These are phyloP conservation scores for Terfezia boudieri DNA, from an alignment of 495 filamentous ascomycete species.

Conservation along the genomic window DNA sequence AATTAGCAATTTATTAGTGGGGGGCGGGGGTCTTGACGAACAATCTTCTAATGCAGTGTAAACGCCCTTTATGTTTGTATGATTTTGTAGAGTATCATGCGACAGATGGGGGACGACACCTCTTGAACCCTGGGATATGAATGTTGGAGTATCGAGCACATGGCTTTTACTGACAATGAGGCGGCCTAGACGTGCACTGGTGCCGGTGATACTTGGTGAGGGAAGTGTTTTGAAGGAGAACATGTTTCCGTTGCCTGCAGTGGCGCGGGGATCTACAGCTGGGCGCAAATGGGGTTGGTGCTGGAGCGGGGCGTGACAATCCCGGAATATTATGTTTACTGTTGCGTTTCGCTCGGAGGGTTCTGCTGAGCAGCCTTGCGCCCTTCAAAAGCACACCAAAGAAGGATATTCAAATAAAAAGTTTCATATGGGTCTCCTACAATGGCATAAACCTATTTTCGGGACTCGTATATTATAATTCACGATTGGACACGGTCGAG, in stretches of 20 bases:
- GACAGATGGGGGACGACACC: conserved; percentile 70
- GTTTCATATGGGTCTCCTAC: too few relatives aligned
- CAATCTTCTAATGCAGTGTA: conserved; percentile 87
- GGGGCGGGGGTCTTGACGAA: conserved; percentile 24
- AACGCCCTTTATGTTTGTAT: conserved; percentile 40
- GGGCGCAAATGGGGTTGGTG: background rate
- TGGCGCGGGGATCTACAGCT: background rate
- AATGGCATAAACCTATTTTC: too few relatives aligned
- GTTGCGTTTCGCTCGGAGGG: too few relatives aligned
- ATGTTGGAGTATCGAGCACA: conserved; percentile 43
- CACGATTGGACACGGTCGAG: too few relatives aligned
- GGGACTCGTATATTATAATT: too few relatives aligned
- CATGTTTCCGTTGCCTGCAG: background rate
- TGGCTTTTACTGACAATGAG: background rate
- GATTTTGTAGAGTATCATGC: conserved; percentile 52
- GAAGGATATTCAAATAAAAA: too few relatives aligned
- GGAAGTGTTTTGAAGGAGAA: background rate
- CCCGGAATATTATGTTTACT: too few relatives aligned
- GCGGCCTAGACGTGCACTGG: background rate
- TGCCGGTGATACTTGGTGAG: background rate
- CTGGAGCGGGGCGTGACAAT: too few relatives aligned
- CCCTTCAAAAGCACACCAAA: too few relatives aligned
- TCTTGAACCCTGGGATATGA: conserved; percentile 54
- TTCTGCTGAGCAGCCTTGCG: too few relatives aligned
- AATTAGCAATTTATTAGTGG: conserved; percentile 5